Evolutionary conservation across 768 basidiomycete species (phyloP).

Genomic region (Mycena leptocephala): DNA sequence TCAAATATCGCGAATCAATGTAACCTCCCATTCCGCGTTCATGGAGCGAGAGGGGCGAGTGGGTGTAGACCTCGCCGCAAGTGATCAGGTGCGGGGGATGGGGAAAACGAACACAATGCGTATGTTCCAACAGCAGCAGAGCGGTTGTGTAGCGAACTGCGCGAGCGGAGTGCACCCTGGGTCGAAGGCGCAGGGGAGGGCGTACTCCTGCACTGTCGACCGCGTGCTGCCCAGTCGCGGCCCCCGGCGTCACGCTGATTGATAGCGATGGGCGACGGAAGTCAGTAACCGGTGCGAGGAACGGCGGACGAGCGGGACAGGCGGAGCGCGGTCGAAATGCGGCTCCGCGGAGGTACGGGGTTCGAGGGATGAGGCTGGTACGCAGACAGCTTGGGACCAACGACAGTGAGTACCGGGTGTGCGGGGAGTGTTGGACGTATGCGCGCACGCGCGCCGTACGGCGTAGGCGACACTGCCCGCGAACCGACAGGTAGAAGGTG

Average conservation of each 20-base stretch:
- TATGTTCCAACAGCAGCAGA: too few species aligned
- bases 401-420: not conserved
- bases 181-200: not conserved
- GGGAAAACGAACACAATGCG: too few species aligned
- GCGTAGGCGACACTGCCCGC: not conserved
- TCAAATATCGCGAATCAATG: too few species aligned
- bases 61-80: too few species aligned
- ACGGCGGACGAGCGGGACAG: not conserved
- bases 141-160: not conserved
- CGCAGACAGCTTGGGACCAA: not conserved
- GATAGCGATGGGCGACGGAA: not conserved
- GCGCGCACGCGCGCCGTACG: not conserved
- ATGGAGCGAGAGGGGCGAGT: too few species aligned
- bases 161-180: not conserved
- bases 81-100: too few species aligned
- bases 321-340: too few species aligned
- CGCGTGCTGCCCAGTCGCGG: too few species aligned
- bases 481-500: not conserved
- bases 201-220: too few species aligned
- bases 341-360: not conserved
- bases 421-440: too few species aligned
- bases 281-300: not conserved
- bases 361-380: not conserved
- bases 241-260: not conserved
- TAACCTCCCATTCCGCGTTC: too few species aligned